Base-by-base conservation (phyloP, 2,329 filamentous ascomycete genomes). In the Cytospora piceae region DNA sequence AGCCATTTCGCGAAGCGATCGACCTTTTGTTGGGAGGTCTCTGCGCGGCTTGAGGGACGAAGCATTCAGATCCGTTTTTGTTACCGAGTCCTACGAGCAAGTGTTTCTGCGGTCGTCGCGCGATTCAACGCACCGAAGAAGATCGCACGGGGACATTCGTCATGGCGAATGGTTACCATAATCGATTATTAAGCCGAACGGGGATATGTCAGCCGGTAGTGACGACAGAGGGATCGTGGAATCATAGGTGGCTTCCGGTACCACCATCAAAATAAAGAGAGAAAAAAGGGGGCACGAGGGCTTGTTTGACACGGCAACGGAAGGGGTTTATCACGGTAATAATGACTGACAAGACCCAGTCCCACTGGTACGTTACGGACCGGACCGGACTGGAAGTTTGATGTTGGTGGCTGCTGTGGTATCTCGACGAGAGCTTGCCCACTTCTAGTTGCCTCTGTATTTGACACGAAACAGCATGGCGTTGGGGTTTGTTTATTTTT, bases 41-140 rank as follows among this genome's bases (percentile, higher is more conserved):
- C 62, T 59, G 63, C 58, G 60, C 67, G 61, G 65, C 68, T 68
- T 68, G 66, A 71, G 61, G 71, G 70, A 67, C 69, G 68, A 62
- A 65, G 66, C 66, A 68, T 68, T 68, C 56, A 24, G 32, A 52
- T 42, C 37, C 55, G 63, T 60, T 34, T 46, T 9, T 58, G 56
- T 59, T 57, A 62, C 49, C 32, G 42, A 31, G 31, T 59, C n/a
- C 32, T 29, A 34, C 39, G 32, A 54, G 37, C n/a, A 32, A 58
- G 37, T 14, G 27, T 15, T 4, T 53, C 39, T 56, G 54, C 53
- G 39, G 51, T 7, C 60, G 22, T 22, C n/a, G 37, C 29, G 4
- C 53, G 24, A 22, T n/a, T 24, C 34, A 31, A 31, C 22, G 3
- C 12, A 56, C 7, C 39, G 39, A 49, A 39, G 34, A 20, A 29